Base-by-base conservation (phyloP, 192 early-diverging fungal species). In the Linnemannia hyalina region DNA sequence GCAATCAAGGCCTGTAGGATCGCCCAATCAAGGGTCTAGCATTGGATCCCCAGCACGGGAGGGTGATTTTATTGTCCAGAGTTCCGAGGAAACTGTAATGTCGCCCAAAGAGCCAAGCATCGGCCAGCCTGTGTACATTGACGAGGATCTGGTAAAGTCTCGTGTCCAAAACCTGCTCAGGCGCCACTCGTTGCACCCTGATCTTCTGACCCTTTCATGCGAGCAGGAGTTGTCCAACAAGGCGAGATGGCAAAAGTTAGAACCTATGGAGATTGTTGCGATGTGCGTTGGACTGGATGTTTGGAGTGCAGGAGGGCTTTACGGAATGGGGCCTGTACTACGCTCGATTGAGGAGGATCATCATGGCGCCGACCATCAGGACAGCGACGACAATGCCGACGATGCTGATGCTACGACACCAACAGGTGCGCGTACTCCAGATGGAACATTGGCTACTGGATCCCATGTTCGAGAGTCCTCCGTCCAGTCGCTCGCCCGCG, bases 201-300 rank as follows among this genome's bases (percentile, higher is more conserved):
- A 86, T 70, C 36, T 93, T 9, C 76, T 93, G 41, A 74, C 78
- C 4, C 82, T 88, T 74, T 83, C 90, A 55, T 41, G 70, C 3
- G 81, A 89, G 29, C 80, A 86, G 20, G 92, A 93, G 63, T 44
- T 92, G 5, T 75, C 80, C 2, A 88, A 92, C 35, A 88, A 82
- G 6, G 87, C 89, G 7, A 77, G 92, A 38, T 92, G 90, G 90
- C 89, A 90, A 82, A 93, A 93, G 70, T 74, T 93, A 55, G 92
- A 93, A 68, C 91, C 92, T 6, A 90, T 90, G 54, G 92, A 92
- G 74, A 89, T 93, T 74, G 89, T 93, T 52, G 92, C 92, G 49
- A 89, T 89, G 81, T 90, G 89, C 55, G 89, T 93, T 86, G 88
- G 92, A 65, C 75, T 90, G 32, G 91, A 93, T 87, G 76, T 93